Evolutionary conservation across 148 eudicot genomes (phyloP), one percentile per base, ranked within the genome.

Genomic region (Silene conica): DNA sequence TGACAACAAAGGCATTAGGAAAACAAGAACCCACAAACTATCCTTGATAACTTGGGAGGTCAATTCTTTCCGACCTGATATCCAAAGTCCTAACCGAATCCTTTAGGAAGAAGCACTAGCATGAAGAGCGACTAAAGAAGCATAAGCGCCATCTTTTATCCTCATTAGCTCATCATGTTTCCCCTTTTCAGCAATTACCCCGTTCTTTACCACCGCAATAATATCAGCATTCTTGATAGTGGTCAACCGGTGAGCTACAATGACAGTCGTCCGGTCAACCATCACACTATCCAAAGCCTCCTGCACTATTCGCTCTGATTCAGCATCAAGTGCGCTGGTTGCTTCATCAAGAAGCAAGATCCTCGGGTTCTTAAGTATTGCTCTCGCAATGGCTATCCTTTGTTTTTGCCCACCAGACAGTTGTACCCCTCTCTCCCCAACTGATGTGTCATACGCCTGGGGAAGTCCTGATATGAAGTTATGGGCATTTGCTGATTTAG

Each of bases 321-420:
- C 97, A 0, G 91, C 87, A 74, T 93, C 98, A 3, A 91, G 77
- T 0, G 97, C 97, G 54, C 98, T 93, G 1, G 96, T 90, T 0
- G 96, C 98, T 73, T 93, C 96, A 20, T 93, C 97, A 5, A 93
- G 89, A 31, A 93, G 74, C 7, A 91, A 77, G 54, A 91, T 89
- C 71, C 74, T 91, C 0, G 95, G 97, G 72, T 89, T 82, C 76
- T 89, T 93, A 3, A 91, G 59, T 5, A 88, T 91, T 0, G 97
- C 97, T 20, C 95, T 69, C 0, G 97, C 91, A 16, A 91, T 91
- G 45, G 98, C 97, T 0, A 93, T 83, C 46, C 98, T 70, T 50
- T 91, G 97, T 77, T 91, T 93, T 58, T 93, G 95, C 0, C 98
- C 98, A 0, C 98, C 98, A 0, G 97, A 91, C 3, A 93, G 63